phyloP scores from a whole-genome alignment of 2,329 filamentous ascomycete species.

The Neofusicoccum kwambonambiense region DNA sequence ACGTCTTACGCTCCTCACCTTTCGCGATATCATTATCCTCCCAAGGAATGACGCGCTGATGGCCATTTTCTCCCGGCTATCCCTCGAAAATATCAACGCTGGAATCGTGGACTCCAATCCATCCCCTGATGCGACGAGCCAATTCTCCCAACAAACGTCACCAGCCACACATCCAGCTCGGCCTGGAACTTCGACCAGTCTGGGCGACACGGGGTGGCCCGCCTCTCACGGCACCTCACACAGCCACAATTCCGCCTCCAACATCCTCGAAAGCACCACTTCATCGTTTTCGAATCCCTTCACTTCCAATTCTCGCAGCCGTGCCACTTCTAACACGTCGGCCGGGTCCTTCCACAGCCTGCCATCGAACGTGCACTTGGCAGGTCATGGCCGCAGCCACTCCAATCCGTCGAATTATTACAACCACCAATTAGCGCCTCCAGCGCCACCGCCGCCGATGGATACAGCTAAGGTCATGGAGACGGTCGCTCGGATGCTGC shows the following conservation, averaged over 20 bases:
- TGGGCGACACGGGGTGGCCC: conserved; percentile 22
- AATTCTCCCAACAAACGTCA: conserved; percentile 20
- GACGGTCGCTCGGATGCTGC: conserved; percentile 91
- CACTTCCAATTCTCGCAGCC: conserved; percentile 17
- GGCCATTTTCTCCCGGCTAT: conserved; percentile 84
- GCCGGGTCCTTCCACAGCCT: conserved; percentile 47
- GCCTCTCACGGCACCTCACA: conserved; percentile 64
- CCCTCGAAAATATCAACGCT: conserved; percentile 68
- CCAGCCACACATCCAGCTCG: conserved; percentile 31
- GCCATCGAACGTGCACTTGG: conserved; percentile 32
- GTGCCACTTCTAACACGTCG: conserved; percentile 71
- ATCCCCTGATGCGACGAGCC: conserved; percentile 3
- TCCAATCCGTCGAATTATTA: conserved; percentile 21
- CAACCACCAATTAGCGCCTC: conserved; percentile 18
- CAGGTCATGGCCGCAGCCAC: conserved; percentile 20
- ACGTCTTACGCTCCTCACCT: conserved; percentile 82
- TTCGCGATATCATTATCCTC: conserved; percentile 84
- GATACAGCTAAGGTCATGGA: conserved; percentile 78
- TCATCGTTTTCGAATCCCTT: conserved; percentile 41
- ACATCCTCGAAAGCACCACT: conserved; percentile 67
- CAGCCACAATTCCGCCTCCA: conserved; percentile 71
- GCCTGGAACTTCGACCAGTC: conserved; percentile 18
- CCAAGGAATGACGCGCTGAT: conserved; percentile 87
- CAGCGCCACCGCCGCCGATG: conserved; percentile 35
- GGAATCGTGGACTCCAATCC: conserved; percentile 36